These are phyloP conservation scores for Mucor mucedo DNA, from an alignment of 371 early-diverging fungal species.

Conservation along the genomic window DNA sequence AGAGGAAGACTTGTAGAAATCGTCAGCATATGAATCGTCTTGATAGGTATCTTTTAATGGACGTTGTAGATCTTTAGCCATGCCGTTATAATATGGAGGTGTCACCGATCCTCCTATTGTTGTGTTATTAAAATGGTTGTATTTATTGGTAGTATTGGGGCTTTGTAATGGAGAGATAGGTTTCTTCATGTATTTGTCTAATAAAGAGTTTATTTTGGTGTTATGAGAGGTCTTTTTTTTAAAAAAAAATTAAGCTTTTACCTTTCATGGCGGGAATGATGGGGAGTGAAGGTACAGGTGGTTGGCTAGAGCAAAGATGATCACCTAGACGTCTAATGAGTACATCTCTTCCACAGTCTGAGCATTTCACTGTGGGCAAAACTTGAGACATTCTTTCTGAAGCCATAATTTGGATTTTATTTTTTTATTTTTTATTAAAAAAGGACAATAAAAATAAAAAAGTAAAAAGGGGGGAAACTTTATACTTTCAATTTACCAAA, in stretches of 20 bases:
- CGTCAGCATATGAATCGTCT: conserved; percentile 19
- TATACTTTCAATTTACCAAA: no score
- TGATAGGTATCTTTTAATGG: conserved; percentile 18
- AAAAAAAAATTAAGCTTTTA: conserved; percentile 7
- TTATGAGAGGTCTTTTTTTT: neutral
- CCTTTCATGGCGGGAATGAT: conserved; percentile 40
- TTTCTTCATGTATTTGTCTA: conserved; percentile 19
- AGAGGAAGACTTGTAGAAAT: conserved; percentile 22
- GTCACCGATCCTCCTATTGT: conserved; percentile 28
- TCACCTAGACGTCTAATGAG: conserved; percentile 62
- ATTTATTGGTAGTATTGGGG: conserved; percentile 13
- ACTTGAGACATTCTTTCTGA: conserved; percentile 65
- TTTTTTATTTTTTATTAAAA: no score
- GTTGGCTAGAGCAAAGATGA: conserved; percentile 63
- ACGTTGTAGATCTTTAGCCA: conserved; percentile 29
- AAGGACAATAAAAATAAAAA: no score
- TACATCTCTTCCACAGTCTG: conserved; percentile 67
- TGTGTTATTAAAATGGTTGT: neutral
- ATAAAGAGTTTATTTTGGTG: neutral
- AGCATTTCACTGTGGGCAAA: conserved; percentile 64
- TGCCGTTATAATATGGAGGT: conserved; percentile 36
- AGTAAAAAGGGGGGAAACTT: conserved; percentile 26
- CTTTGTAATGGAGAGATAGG: conserved; percentile 35
- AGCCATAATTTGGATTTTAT: conserved; percentile 16
- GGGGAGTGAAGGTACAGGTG: conserved; percentile 62